Base-by-base conservation (phyloP, 2,329 filamentous ascomycete genomes). In the Penicillium sumatraense region DNA sequence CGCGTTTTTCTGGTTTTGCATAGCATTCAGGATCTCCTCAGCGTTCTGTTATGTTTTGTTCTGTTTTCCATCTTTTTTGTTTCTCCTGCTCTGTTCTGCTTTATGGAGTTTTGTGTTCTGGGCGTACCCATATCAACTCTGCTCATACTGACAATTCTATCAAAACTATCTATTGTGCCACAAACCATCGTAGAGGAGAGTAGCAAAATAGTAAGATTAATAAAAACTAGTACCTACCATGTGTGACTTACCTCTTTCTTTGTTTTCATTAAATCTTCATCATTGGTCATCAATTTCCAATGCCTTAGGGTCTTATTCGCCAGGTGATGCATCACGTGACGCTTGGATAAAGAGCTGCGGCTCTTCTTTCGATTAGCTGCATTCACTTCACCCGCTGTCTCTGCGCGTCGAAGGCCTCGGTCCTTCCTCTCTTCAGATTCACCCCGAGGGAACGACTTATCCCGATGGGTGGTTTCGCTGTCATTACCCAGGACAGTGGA, bases 401-500 rank as follows among this genome's bases (percentile, higher is more conserved):
- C 41, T 45, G 44, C 52, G 45, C 53, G 33, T 55, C 46, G 44
- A 64, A 68, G 60, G 59, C 45, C 18, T 40, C 49, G 49, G 56
- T 59, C 63, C 58, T 67, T 65, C 60, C 52, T 46, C 51, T 41
- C 56, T 51, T 53, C 54, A 47, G 54, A 58, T 48, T 51, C 57
- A 54, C 56, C 50, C 51, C 45, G 54, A 61, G 64, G 61, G 59
- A 58, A 60, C 50, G 57, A 42, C 27, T 59, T 49, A 65, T 70
- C 68, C 68, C 62, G 65, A 73, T 73, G 69, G 70, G 72, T 67
- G 67, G 67, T 69, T 64, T 58, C 60, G 53, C 68, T 65, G 57
- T 62, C 64, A 61, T 62, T 56, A 63, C 65, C 59, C 67, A 68
- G 64, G 66, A 73, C 67, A 72, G 72, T 73, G 72, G 67, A 70